These are phyloP conservation scores for Coemansia sp. DNA, from an alignment of 192 early-diverging fungal species.

Conservation along the genomic window DNA sequence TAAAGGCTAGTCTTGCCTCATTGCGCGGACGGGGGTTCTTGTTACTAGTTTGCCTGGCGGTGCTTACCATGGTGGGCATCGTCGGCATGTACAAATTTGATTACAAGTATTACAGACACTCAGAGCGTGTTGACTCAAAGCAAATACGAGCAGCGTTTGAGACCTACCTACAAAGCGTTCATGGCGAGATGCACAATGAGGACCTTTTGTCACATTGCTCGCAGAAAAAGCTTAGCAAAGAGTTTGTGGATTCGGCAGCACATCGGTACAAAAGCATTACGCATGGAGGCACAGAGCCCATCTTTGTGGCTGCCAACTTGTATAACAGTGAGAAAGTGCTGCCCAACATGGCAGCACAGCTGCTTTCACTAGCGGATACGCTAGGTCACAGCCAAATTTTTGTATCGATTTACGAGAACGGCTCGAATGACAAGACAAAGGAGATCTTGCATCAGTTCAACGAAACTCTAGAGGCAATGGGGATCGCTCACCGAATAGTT, in stretches of 20 bases:
- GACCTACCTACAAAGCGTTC: too few relatives aligned
- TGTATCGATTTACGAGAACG: constrained; percentile 58
- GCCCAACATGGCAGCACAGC: constrained; percentile 44
- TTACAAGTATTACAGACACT: too few relatives aligned
- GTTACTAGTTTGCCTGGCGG: too few relatives aligned
- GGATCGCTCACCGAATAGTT: constrained; percentile 30
- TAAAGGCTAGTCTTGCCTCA: too few relatives aligned
- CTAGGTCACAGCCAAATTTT: constrained; percentile 40
- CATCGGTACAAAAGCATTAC: constrained; percentile 15
- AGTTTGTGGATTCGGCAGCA: constrained; percentile 11
- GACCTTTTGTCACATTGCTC: too few relatives aligned
- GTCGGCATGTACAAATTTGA: too few relatives aligned
- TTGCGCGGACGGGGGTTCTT: too few relatives aligned
- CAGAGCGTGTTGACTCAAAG: too few relatives aligned
- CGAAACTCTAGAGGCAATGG: constrained; percentile 6
- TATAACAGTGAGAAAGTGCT: constrained; percentile 45
- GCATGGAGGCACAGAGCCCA: not conserved
- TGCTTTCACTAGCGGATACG: constrained; percentile 26
- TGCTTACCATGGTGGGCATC: too few relatives aligned
- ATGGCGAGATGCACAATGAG: too few relatives aligned
- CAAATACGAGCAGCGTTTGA: too few relatives aligned
- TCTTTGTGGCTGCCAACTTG: constrained; percentile 48
- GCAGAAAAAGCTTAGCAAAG: too few relatives aligned
- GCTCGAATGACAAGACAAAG: constrained; percentile 44
- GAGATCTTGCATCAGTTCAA: constrained; percentile 27